Evolutionary conservation across 2,329 filamentous ascomycete species (phyloP), one percentile per base, ranked within the genome.

Genomic region (Phialophora tarda): DNA sequence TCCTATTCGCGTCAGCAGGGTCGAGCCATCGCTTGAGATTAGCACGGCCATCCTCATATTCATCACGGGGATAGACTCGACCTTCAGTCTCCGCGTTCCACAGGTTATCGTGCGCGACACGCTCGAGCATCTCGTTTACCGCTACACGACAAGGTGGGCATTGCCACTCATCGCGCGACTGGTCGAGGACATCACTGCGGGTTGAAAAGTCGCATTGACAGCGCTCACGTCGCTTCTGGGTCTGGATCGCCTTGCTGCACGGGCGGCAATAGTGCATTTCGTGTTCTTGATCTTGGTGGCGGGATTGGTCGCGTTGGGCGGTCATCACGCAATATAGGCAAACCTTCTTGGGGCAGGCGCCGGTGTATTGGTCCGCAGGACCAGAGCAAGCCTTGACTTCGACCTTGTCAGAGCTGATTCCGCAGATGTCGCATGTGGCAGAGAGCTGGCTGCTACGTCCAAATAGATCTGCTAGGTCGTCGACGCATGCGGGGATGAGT

Each of bases 241-340:
- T 12, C 21, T 26, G 34, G 32, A 24, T n/a, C 23, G 30, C 10
- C 28, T 28, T 8, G 34, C 59, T 64, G 57, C 66, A 66, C 5
- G 44, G 60, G 21, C 38, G 56, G 57, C 66, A 65, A 32, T 68
- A 65, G 53, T 65, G 55, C 34, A 68, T 32, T 60, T 68, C 63
- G 38, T 60, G 56, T 8, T 41, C 54, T n/a, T 41, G 53, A 6
- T 41, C 38, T 17, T 51, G 50, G 59, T 48, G 47, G 14, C 44
- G 48, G n/a, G 47, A 38, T 34, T 44, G 26, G 23, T 53, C n/a
- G 21, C 47, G 48, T 26, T 63, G 66, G 3, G 66, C 59, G 11
- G 17, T 11, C 48, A 32, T 48, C 11, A 61, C 63, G 41, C 66
- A 68, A 21, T 57, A 34, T 11, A 47, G 41, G 41, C 66, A 68